Evolutionary conservation across 345 rosid species (phyloP), one percentile per base, ranked within the genome.

Genomic region (Populus simonii): DNA sequence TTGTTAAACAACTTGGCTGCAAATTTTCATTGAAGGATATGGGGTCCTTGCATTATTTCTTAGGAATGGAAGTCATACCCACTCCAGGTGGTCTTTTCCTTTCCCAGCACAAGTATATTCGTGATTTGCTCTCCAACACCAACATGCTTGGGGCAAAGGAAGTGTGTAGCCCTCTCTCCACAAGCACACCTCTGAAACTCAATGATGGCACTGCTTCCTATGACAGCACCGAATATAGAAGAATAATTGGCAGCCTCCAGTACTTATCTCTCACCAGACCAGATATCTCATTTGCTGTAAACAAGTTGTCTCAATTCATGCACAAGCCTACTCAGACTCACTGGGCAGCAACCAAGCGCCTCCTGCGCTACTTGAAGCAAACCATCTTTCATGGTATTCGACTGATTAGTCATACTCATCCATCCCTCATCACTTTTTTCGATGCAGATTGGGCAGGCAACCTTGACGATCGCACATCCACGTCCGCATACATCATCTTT

Each of bases 281-380:
- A 0, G 9, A 53, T 6, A 53, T 53, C 59, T 53, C 59, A 6
- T 53, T 53, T 53, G 9, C 3, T 53, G 0, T 53, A 18, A 53
- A 53, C 59, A 18, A 53, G 2, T 2, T 6, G 9, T 53, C n/a
- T 6, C 3, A 18, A 2, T 53, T 53, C 3, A 18, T 53, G 23
- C 59, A 53, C 7, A 53, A 18, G n/a, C 59, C n/a, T 53, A 18
- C 59, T 53, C 9, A 53, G 0, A 53, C n/a, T 6, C 59, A 53
- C 1, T 18, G 0, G 3, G 23, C 59, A 53, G 23, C n/a, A 53
- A 53, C n/a, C 0, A 53, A 53, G 8, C 0, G 1, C 0, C 9
- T 20, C 7, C 8, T 53, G 1, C 1, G n/a, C 59, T 53, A 53
- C 23, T 2, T 53, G 0, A 53, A 53, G 8, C 59, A 53, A 18